A percentile compares a stretch with the other conserved stretches of the same genome.
phyloP scores from a whole-genome alignment of 163 green algal genomes.

The Coccomyxa subellipsoidea region DNA sequence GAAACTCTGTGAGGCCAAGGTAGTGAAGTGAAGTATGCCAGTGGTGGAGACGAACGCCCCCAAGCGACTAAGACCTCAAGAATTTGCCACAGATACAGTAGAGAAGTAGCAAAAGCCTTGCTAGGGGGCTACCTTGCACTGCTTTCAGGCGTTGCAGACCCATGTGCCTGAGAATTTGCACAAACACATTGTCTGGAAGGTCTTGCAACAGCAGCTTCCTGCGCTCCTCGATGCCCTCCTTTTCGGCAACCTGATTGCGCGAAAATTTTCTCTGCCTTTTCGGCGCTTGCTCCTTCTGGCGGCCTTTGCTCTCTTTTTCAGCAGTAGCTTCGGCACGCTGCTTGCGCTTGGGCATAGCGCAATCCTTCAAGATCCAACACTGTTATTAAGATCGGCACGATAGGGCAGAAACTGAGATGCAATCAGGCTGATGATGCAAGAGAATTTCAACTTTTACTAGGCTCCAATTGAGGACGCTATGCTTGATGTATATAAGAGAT shows the following conservation, averaged over 20 bases:
- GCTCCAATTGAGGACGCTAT: no score
- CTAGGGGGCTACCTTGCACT: conserved; percentile 5
- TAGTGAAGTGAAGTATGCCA: no score
- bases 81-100: no score
- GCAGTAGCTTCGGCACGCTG: not conserved
- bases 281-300: not conserved
- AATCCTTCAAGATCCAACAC: not conserved
- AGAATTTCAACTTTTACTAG: no score
- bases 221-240: not conserved
- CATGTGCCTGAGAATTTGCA: not conserved
- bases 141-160: not conserved
- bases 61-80: no score
- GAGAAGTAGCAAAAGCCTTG: no score
- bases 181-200: not conserved
- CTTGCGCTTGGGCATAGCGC: not conserved
- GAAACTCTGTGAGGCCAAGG: no score
- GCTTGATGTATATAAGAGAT: no score
- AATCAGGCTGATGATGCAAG: no score
- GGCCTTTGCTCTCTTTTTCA: not conserved
- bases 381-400: not conserved
- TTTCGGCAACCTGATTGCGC: not conserved
- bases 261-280: not conserved
- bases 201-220: not conserved
- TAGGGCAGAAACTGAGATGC: no score
- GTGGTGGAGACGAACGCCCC: no score